Conservation (phyloP, 257 asterid species). For the Salvia splendens region DNA sequence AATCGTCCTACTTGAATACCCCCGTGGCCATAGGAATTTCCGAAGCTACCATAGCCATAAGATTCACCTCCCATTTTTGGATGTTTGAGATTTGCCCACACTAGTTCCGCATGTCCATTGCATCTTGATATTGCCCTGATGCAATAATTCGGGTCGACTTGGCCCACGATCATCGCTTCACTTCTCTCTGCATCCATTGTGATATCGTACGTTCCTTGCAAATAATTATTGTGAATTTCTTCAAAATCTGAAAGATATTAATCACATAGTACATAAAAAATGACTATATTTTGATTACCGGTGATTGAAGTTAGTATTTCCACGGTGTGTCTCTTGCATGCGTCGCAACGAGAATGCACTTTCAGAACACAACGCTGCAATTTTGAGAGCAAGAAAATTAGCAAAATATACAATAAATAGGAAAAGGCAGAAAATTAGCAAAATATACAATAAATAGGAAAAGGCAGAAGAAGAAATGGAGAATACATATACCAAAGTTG, state of each 20-base stretch:
- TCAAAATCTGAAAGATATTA: no score
- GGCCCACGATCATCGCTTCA: slow-evolving; percentile 37
- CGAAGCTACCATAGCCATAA: not conserved
- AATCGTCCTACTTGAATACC: not conserved
- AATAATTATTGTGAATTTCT: not conserved
- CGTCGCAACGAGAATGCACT: slow-evolving; percentile 40
- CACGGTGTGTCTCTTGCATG: slow-evolving; percentile 46
- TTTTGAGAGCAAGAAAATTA: no score
- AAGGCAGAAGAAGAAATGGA: no score
- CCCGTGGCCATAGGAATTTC: not conserved
- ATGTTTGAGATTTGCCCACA: slow-evolving; percentile 44
- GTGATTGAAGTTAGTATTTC: slow-evolving; percentile 42
- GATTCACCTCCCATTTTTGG: slow-evolving; percentile 24
- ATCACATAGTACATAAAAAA: no score
- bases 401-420: no score
- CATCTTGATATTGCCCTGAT: slow-evolving; percentile 43
- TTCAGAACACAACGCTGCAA: slow-evolving; percentile 43
- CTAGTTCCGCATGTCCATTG: slow-evolving; percentile 44
- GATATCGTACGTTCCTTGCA: slow-evolving; percentile 45
- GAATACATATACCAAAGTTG: no score
- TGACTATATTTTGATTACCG: slow-evolving; percentile 28
- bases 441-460: no score
- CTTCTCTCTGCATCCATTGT: slow-evolving; percentile 36
- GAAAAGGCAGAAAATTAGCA: no score
- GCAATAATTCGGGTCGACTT: slow-evolving; percentile 51